These are phyloP conservation scores for Schizonepeta tenuifolia DNA, from an alignment of 257 asterid genomes.

Conservation along the genomic window DNA sequence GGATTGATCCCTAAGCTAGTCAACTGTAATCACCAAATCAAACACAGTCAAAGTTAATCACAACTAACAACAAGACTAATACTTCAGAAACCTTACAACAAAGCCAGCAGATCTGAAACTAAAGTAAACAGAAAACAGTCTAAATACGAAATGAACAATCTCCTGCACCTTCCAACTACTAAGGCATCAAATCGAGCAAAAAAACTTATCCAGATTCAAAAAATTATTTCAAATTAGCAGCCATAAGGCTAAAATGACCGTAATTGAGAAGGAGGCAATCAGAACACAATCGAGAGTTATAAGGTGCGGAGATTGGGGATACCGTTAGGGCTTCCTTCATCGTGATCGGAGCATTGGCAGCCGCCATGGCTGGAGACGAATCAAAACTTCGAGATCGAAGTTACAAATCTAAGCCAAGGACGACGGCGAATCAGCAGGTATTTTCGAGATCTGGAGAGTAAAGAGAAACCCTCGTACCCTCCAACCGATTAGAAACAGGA, in stretches of 20 bases:
- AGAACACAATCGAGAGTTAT: slow-evolving; percentile 18
- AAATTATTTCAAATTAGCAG: slow-evolving; percentile 13
- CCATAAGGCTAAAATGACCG: slow-evolving; percentile 23
- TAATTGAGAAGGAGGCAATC: slow-evolving; percentile 26
- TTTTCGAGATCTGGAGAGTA: slow-evolving; percentile 52
- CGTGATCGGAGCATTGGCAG: slow-evolving; percentile 98
- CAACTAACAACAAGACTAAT: slow-evolving; percentile 18
- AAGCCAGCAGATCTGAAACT: slow-evolving; percentile 50
- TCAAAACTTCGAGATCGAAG: slow-evolving; percentile 50
- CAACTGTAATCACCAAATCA: slow-evolving; percentile 69
- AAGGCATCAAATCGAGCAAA: slow-evolving; percentile 35
- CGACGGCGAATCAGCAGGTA: slow-evolving; percentile 36
- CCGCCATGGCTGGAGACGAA: slow-evolving; percentile 80
- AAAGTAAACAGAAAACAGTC: slow-evolving; percentile 33
- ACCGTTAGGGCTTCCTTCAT: slow-evolving; percentile 99
- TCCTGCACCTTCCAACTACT: slow-evolving; percentile 24
- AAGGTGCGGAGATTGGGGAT: slow-evolving; percentile 18
- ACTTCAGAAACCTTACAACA: slow-evolving; percentile 17
- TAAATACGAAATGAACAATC: slow-evolving; percentile 15
- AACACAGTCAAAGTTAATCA: slow-evolving; percentile 43
- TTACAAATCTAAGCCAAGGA: slow-evolving; percentile 55
- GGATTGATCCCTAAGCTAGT: slow-evolving; percentile 92
- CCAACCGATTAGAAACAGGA: slow-evolving; percentile 32
- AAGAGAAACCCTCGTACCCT: slow-evolving; percentile 56
- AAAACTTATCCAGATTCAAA: slow-evolving; percentile 17